Base-by-base conservation (phyloP, 2,329 filamentous ascomycete genomes). In the Tolypocladium sp. region DNA sequence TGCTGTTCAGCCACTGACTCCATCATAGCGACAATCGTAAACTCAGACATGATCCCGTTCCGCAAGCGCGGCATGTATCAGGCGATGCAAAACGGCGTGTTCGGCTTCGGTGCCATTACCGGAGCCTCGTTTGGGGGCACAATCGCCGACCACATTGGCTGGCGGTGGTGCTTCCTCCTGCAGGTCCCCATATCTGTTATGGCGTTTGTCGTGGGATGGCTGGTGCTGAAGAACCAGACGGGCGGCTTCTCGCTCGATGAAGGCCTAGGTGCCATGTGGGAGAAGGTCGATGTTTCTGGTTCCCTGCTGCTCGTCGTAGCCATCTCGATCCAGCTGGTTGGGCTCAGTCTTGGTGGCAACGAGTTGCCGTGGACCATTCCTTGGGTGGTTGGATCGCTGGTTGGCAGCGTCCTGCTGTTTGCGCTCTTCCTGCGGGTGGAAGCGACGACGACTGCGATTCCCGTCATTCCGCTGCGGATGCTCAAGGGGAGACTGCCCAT, bases 141-240 rank as follows among this genome's bases (percentile, higher is more conserved):
- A 40, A 79, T 90, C 13, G 84, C 84, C 30, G 85, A 89, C 63
- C 75, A 73, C 2, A 76, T 90, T 27, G 86, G 87, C 12, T 90
- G 87, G 87, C 77, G 87, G 27, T 87, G 82, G 80, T 86, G 83
- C 59, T 89, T 88, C 60, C 66, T 86, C 4, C 72, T 85, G 2
- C 86, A 88, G 65, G 81, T 86, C 0, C 85, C 85, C 0, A 68
- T 88, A 0, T 85, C 83, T 0, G 61, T 78, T 2, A 64, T 81
- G n/a, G 84, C 83, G 0, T 73, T 87, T 1, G 44, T 78, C 0
- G 71, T 83, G 13, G 84, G 83, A 0, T 76, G 75, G 40, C 63
- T 82, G 2, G 82, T 84, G 1, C 74, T 87, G 49, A 71, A 76
- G 57, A 76, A 83, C 58, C 77, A 77, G 9, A 59, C 70, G 0